Conservation (phyloP, 2,329 filamentous ascomycete species). For the Colletotrichum sp. region DNA sequence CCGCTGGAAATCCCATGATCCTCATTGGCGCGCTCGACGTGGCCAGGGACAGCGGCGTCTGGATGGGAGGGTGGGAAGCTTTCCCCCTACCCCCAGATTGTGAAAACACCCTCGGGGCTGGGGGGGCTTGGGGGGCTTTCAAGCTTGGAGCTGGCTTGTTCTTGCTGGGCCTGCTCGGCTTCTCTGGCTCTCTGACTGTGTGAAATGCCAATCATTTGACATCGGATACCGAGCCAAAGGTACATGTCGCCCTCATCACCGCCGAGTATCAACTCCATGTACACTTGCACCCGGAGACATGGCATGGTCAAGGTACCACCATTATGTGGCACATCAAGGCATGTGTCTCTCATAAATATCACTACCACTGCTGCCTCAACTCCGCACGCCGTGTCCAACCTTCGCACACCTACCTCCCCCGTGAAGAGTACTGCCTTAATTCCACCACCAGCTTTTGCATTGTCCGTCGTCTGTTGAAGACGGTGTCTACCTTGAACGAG, state of each 20-base stretch:
- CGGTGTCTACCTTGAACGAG: not conserved
- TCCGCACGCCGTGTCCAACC: not conserved
- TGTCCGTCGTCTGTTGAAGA: not conserved
- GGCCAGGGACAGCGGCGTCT: slow-evolving; percentile 12
- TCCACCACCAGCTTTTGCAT: not conserved
- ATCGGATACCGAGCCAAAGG: not conserved
- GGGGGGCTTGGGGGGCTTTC: not conserved
- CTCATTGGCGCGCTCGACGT: slow-evolving; percentile 1
- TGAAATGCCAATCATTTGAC: not conserved
- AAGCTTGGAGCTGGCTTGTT: not conserved
- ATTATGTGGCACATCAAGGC: not conserved
- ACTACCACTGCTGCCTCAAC: not conserved
- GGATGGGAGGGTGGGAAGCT: slow-evolving; percentile 19
- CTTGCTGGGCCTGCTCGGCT: not conserved
- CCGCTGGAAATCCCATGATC: not conserved
- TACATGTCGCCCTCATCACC: not conserved
- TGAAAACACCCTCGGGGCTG: not conserved
- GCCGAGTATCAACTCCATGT: not conserved
- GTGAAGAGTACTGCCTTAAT: not conserved
- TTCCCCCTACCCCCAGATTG: not conserved
- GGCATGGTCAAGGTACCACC: not conserved
- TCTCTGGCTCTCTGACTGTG: not conserved
- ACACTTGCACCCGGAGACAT: not conserved
- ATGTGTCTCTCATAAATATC: slow-evolving; percentile 17
- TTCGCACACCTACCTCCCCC: not conserved